Percentiles rank a stretch among this genome's conserved stretches.
These are phyloP conservation scores for Gillenia trifoliata DNA, from an alignment of 306 rosid species.

Conservation along the genomic window DNA sequence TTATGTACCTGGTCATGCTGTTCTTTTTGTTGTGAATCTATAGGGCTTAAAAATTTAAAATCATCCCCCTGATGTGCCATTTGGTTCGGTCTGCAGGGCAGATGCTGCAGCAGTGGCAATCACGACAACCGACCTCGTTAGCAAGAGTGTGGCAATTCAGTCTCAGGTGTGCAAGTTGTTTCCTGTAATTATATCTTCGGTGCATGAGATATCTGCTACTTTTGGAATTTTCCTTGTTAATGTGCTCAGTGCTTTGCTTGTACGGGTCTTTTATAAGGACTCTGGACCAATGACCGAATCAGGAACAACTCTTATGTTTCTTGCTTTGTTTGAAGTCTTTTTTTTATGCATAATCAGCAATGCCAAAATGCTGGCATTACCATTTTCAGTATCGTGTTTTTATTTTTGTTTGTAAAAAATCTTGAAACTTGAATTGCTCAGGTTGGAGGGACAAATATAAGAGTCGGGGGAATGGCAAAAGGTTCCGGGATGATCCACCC, in stretches of 20 bases:
- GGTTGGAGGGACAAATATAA: slow-evolving; percentile 69
- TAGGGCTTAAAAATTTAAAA: neutral
- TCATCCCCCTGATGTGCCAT: neutral
- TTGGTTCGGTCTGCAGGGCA: slow-evolving; percentile 55
- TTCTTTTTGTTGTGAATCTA: neutral
- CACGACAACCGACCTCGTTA: slow-evolving; percentile 91
- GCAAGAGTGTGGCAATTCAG: slow-evolving; percentile 93
- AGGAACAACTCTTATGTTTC: neutral
- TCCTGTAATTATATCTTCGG: slow-evolving; percentile 1
- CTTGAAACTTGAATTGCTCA: slow-evolving; percentile 26
- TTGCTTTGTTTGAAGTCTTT: neutral
- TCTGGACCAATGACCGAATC: neutral
- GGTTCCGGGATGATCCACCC: slow-evolving; percentile 99
- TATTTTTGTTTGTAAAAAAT: too few relatives aligned
- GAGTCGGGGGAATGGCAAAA: slow-evolving; percentile 94
- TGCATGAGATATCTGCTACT: neutral
- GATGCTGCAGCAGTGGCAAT: slow-evolving; percentile 93
- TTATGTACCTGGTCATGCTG: neutral
- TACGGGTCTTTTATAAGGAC: neutral
- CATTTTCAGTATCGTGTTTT: too few relatives aligned
- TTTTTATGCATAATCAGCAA: neutral
- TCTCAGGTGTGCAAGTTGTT: slow-evolving; percentile 48
- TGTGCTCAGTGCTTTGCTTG: neutral
- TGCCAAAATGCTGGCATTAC: neutral
- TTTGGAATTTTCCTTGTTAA: neutral